Conservation (phyloP, 164 flowering plant genomes). For the Dillenia suffruticosa region DNA sequence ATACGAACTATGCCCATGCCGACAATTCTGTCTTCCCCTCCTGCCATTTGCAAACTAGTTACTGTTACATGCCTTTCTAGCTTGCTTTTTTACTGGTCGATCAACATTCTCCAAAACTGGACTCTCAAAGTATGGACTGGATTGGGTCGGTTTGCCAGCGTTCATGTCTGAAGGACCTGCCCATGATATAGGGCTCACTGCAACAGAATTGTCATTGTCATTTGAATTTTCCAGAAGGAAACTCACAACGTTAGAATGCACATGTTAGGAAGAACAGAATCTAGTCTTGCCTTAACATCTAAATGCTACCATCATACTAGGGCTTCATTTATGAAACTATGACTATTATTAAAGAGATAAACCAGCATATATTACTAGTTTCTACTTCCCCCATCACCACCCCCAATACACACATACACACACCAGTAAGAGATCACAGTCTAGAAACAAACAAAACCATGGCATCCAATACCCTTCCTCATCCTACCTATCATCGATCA, state of each 20-base stretch:
- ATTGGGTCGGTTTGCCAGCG: conserved; percentile 20
- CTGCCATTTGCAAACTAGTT: no score
- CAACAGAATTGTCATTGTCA: conserved; percentile 7
- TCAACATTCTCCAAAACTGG: conserved; percentile 14
- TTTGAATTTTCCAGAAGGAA: background rate
- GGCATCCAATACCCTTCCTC: no score
- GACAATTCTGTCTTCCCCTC: no score
- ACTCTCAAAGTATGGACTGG: conserved; percentile 16
- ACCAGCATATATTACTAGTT: background rate
- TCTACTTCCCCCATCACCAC: background rate
- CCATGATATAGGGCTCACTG: conserved; percentile 51
- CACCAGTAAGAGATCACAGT: background rate
- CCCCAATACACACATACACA: no score
- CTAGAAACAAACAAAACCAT: background rate
- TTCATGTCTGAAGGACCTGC: conserved; percentile 31
- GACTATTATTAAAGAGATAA: background rate
- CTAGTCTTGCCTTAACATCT: conserved; percentile 4
- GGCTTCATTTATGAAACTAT: background rate
- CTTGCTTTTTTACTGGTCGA: conserved; percentile 21
- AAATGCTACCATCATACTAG: background rate
- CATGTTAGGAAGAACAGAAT: no score
- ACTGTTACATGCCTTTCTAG: conserved; percentile 3
- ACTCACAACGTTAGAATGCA: conserved; percentile 13
- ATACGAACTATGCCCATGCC: no score
- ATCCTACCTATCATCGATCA: no score